phyloP scores from a whole-genome alignment of 371 early-diverging fungal species.

The Chytridiales sp. region DNA sequence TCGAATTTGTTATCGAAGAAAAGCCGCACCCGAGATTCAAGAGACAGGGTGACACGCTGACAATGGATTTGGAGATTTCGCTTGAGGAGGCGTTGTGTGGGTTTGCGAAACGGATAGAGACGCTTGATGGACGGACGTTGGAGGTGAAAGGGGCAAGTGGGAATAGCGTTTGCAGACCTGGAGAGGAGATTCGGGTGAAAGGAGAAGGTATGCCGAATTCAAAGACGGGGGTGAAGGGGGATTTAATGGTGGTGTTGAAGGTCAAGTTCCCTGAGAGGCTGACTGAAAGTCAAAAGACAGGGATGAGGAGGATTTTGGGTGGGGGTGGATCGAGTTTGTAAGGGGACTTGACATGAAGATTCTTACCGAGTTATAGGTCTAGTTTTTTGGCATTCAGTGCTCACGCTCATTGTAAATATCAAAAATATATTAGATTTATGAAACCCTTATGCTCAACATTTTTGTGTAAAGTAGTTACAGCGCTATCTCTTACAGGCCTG shows the following conservation, averaged over 20 bases:
- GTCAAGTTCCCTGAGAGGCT: constrained; percentile 82
- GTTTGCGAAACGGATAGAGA: constrained; percentile 70
- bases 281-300: constrained; percentile 65
- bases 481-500: no score
- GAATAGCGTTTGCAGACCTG: constrained; percentile 65
- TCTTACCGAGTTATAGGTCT: no score
- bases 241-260: constrained; percentile 73
- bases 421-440: no score
- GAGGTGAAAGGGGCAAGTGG: constrained; percentile 59
- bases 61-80: constrained; percentile 57
- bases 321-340: no score
- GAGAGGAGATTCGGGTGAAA: constrained; percentile 67
- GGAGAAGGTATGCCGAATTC: constrained; percentile 94
- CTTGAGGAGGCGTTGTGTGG: constrained; percentile 84
- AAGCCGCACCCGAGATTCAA: constrained; percentile 85
- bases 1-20: constrained; percentile 94
- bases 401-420: no score
- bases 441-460: no score
- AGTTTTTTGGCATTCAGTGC: no score
- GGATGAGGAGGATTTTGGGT: constrained; percentile 18
- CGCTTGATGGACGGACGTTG: constrained; percentile 75
- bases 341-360: no score
- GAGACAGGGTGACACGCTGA: constrained; percentile 89
- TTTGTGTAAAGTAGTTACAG: no score
- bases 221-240: constrained; percentile 79